Conservation (phyloP, 2,329 filamentous ascomycete species). For the Blastomyces percursus region DNA sequence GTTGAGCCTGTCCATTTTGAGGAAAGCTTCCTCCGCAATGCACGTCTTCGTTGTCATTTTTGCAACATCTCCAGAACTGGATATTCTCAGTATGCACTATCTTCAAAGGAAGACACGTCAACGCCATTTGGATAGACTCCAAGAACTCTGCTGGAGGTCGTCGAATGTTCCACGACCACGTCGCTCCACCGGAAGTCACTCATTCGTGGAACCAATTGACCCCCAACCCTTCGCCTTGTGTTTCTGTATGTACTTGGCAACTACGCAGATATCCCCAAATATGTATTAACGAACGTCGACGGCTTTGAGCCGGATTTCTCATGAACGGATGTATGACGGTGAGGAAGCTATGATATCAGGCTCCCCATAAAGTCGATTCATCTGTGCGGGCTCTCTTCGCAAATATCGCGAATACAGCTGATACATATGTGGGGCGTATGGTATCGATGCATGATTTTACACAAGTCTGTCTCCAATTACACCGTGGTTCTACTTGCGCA, state of each 20-base stretch:
- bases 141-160: conserved; percentile 35
- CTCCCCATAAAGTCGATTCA: background rate
- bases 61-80: background rate
- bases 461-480: background rate
- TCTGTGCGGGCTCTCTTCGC: background rate
- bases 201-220: conserved; percentile 28
- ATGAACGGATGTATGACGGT: background rate
- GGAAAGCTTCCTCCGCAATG: conserved; percentile 1
- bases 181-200: conserved; percentile 31
- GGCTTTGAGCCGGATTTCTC: background rate
- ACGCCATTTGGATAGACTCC: conserved; percentile 28
- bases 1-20: background rate
- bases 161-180: conserved; percentile 37
- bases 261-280: conserved; percentile 1
- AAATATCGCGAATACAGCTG: background rate
- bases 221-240: conserved; percentile 2
- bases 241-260: conserved; percentile 5
- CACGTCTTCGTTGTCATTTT: conserved; percentile 5
- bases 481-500: background rate
- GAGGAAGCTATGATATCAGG: background rate
- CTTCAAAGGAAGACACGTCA: conserved; percentile 5
- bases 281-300: background rate
- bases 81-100: background rate
- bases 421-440: conserved; percentile 5
- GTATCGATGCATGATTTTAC: background rate